A percentile compares a stretch with the other conserved stretches of the same genome.
These are phyloP conservation scores for Fistulifera solaris DNA, from an alignment of 108 stramenopile genomes.

Conservation along the genomic window DNA sequence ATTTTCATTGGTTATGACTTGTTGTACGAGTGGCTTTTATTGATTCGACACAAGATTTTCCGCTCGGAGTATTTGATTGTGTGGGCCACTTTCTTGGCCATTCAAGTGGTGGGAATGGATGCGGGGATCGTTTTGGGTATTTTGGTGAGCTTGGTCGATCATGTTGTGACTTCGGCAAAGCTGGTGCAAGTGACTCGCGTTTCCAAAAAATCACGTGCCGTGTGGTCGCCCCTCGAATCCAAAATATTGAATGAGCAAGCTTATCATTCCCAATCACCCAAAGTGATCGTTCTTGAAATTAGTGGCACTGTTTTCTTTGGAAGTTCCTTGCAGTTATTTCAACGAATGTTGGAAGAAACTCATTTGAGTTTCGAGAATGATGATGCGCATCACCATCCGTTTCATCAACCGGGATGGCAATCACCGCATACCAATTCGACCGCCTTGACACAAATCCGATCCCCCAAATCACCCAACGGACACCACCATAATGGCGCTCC, in stretches of 20 bases:
- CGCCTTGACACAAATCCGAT: neutral
- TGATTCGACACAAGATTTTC: constrained; percentile 75
- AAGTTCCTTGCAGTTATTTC: constrained; percentile 46
- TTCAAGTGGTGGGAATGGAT: constrained; percentile 82
- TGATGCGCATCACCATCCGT: constrained; percentile 1
- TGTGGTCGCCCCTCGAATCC: constrained; percentile 56
- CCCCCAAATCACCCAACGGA: constrained; percentile 18
- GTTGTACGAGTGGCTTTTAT: constrained; percentile 88
- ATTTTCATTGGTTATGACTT: constrained; percentile 90
- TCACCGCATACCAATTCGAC: neutral
- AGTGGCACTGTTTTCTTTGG: constrained; percentile 79
- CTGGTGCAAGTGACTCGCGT: constrained; percentile 40
- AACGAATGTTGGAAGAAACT: constrained; percentile 23
- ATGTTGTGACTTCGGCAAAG: constrained; percentile 63
- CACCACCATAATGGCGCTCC: constrained; percentile 9
- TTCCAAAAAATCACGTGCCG: constrained; percentile 57
- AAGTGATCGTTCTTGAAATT: constrained; percentile 63
- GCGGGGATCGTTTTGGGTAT: constrained; percentile 70
- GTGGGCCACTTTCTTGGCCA: constrained; percentile 72
- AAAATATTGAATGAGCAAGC: constrained; percentile 54
- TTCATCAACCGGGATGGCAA: neutral
- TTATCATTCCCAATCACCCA: constrained; percentile 38
- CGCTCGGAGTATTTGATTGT: constrained; percentile 73
- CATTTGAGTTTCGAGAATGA: no score
- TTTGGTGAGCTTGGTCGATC: constrained; percentile 65